Percentiles rank a stretch among this genome's conserved stretches.
phyloP scores from a whole-genome alignment of 495 filamentous ascomycete genomes.

The Paragyromitra xinjiangensis region DNA sequence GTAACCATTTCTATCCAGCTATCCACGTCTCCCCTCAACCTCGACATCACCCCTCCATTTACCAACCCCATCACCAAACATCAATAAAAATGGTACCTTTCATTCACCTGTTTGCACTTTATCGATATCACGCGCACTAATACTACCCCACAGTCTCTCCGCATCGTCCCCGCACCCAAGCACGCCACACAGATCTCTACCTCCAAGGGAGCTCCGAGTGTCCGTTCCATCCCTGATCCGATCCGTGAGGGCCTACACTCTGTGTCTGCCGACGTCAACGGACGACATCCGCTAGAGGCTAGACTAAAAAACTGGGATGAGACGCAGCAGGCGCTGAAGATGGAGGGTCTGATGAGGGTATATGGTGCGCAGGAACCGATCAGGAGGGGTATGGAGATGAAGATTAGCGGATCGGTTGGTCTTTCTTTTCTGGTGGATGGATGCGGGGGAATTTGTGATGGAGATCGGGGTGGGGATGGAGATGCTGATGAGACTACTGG shows the following conservation, averaged over 20 bases:
- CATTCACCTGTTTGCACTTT: slow-evolving; percentile 55
- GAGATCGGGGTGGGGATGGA: slow-evolving; percentile 40
- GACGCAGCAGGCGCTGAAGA: slow-evolving; percentile 86
- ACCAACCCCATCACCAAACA: slow-evolving; percentile 57
- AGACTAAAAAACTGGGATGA: slow-evolving; percentile 83
- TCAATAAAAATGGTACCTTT: slow-evolving; percentile 60
- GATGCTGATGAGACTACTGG: slow-evolving; percentile 26
- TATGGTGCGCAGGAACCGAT: slow-evolving; percentile 95
- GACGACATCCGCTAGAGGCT: slow-evolving; percentile 85
- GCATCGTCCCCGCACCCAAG: slow-evolving; percentile 75
- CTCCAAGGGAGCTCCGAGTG: slow-evolving; percentile 79
- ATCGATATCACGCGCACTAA: slow-evolving; percentile 32
- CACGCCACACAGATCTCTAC: slow-evolving; percentile 70
- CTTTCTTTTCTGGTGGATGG: slow-evolving; percentile 57
- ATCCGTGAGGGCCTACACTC: slow-evolving; percentile 77
- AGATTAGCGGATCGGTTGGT: slow-evolving; percentile 68
- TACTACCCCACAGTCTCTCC: slow-evolving; percentile 74
- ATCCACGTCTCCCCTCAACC: slow-evolving; percentile 58
- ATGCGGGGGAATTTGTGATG: slow-evolving; percentile 61
- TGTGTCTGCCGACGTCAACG: slow-evolving; percentile 56
- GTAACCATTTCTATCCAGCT: slow-evolving; percentile 38
- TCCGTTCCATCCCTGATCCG: slow-evolving; percentile 89
- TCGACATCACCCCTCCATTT: slow-evolving; percentile 58
- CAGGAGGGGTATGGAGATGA: slow-evolving; percentile 92
- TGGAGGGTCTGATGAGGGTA: slow-evolving; percentile 81